A percentile compares a stretch with the other conserved stretches of the same genome.
phyloP scores from a whole-genome alignment of 805 yeast species.

The Candida ficus region DNA sequence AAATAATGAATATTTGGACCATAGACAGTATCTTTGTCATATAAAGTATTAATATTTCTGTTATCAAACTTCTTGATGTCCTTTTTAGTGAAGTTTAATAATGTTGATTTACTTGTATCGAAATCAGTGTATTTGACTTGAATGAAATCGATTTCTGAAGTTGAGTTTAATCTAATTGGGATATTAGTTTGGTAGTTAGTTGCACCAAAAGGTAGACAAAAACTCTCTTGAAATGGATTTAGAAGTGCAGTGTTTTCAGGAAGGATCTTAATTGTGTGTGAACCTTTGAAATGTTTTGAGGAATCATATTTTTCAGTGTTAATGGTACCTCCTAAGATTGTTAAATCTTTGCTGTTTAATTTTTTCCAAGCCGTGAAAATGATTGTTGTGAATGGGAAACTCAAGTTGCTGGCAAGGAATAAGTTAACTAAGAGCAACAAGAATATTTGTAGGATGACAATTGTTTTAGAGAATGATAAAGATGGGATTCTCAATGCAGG shows the following conservation, averaged over 20 bases:
- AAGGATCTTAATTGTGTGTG: slow-evolving; percentile 75
- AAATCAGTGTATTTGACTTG: slow-evolving; percentile 61
- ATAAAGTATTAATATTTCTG: slow-evolving; percentile 16
- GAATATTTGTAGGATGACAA: slow-evolving; percentile 44
- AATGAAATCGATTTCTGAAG: slow-evolving; percentile 62
- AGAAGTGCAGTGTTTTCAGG: slow-evolving; percentile 88
- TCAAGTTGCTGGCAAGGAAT: slow-evolving; percentile 45
- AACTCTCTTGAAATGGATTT: slow-evolving; percentile 65
- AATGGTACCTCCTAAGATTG: slow-evolving; percentile 46
- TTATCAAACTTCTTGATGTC: slow-evolving; percentile 42
- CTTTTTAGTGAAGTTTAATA: slow-evolving; percentile 49
- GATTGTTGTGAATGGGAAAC: slow-evolving; percentile 40
- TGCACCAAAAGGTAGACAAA: slow-evolving; percentile 48
- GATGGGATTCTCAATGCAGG: slow-evolving; percentile 76
- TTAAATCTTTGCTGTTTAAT: slow-evolving; percentile 41
- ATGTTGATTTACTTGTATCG: slow-evolving; percentile 39
- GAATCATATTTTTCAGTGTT: slow-evolving; percentile 24
- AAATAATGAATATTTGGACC: slow-evolving; percentile 44
- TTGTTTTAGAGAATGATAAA: slow-evolving; percentile 56
- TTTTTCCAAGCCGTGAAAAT: slow-evolving; percentile 40
- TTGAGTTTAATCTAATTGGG: slow-evolving; percentile 78
- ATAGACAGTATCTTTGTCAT: slow-evolving; percentile 22
- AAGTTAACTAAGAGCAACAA: slow-evolving; percentile 46
- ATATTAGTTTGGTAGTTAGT: slow-evolving; percentile 34
- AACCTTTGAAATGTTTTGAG: slow-evolving; percentile 68